phyloP scores from a whole-genome alignment of 257 asterid genomes.

The Misopates orontium region DNA sequence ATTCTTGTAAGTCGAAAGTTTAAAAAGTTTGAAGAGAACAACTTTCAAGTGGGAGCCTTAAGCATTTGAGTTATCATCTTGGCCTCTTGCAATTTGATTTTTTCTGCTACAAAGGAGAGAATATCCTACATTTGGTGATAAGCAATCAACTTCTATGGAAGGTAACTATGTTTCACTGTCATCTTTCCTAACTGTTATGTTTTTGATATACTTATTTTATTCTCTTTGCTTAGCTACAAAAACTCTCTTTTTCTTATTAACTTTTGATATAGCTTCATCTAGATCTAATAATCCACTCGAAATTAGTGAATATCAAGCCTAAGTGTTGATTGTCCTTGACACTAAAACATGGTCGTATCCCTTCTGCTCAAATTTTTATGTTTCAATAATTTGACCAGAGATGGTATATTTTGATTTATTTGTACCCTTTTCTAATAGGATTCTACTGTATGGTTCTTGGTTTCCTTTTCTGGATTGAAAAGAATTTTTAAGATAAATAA shows the following conservation, averaged over 20 bases:
- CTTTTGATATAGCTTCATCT: not conserved
- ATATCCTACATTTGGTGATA: not conserved
- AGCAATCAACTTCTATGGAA: not conserved
- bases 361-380: too few relatives aligned
- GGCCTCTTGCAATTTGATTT: conserved; percentile 4
- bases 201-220: not conserved
- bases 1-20: conserved; percentile 55
- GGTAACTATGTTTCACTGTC: conserved; percentile 14
- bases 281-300: not conserved
- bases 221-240: conserved; percentile 9
- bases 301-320: not conserved
- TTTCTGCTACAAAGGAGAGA: conserved; percentile 1
- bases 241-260: not conserved
- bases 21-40: conserved; percentile 23
- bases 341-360: too few relatives aligned
- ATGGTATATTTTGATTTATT: too few relatives aligned
- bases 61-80: conserved; percentile 23
- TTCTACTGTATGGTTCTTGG: too few relatives aligned
- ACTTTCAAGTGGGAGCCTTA: conserved; percentile 30
- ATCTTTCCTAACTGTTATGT: not conserved
- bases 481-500: too few relatives aligned
- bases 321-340: too few relatives aligned
- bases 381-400: too few relatives aligned
- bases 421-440: too few relatives aligned
- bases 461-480: too few relatives aligned